Evolutionary conservation across 2,329 filamentous ascomycete genomes (phyloP).

Genomic region (Parascedosporium putredinis): DNA sequence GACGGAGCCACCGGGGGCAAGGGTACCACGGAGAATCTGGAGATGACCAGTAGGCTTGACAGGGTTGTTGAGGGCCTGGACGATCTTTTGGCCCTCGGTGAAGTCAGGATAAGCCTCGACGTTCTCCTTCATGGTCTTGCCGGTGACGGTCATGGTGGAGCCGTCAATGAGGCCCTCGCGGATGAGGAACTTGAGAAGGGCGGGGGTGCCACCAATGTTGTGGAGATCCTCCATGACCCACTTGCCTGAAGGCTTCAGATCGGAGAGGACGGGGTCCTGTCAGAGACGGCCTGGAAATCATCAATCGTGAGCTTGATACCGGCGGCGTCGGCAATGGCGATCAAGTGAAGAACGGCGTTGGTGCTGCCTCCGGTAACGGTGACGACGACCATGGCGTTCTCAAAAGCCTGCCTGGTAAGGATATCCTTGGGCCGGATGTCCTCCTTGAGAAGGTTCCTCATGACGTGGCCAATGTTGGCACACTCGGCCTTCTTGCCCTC

Average conservation of each 20-base stretch:
- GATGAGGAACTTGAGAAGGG: constrained; percentile 78
- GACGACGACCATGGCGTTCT: constrained; percentile 75
- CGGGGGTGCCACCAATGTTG: constrained; percentile 77
- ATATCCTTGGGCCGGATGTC: constrained; percentile 71
- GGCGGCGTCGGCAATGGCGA: constrained; percentile 73
- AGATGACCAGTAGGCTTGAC: constrained; percentile 84
- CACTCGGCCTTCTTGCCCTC: constrained; percentile 64
- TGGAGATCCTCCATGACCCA: constrained; percentile 80
- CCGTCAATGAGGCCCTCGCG: constrained; percentile 76
- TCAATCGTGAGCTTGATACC: constrained; percentile 76
- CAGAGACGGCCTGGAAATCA: constrained; percentile 74
- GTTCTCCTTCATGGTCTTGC: constrained; percentile 82
- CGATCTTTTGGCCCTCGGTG: constrained; percentile 68
- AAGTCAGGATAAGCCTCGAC: constrained; percentile 64
- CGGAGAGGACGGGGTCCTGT: constrained; percentile 72
- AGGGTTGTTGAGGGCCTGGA: constrained; percentile 68
- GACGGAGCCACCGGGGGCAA: constrained; percentile 77
- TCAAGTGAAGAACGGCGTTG: constrained; percentile 75
- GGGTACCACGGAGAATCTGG: constrained; percentile 75
- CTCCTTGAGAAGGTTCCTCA: constrained; percentile 63
- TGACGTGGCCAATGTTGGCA: constrained; percentile 58
- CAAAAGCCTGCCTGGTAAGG: constrained; percentile 69
- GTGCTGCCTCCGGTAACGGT: constrained; percentile 78
- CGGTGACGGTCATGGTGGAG: constrained; percentile 71
- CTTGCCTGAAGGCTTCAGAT: constrained; percentile 76